A percentile compares a stretch with the other conserved stretches of the same genome.
Conservation (phyloP, 805 yeast species). For the Ogataea nitratoaversa region DNA sequence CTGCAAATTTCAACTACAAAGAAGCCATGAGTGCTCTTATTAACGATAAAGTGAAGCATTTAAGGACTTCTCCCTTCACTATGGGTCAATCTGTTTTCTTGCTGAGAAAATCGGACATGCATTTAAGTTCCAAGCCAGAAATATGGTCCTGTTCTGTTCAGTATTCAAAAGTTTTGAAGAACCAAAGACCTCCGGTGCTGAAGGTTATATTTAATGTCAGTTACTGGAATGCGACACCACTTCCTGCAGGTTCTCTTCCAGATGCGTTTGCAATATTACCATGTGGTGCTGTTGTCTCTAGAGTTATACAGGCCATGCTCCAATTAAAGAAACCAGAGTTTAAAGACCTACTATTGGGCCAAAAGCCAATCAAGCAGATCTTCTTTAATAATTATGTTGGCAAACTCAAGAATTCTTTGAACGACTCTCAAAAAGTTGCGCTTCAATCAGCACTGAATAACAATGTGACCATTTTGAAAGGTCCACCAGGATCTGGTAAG, state of each 20-base stretch:
- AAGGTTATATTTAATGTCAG: conserved; percentile 47
- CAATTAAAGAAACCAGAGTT: conserved; percentile 48
- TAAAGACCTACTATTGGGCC: conserved; percentile 34
- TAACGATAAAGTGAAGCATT: conserved; percentile 46
- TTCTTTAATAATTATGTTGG: conserved; percentile 51
- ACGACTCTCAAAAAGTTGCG: conserved; percentile 72
- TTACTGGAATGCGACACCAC: conserved; percentile 47
- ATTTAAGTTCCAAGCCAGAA: conserved; percentile 27
- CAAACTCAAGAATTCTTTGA: conserved; percentile 50
- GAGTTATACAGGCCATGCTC: conserved; percentile 66
- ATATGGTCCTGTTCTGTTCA: conserved; percentile 61
- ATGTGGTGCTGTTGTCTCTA: conserved; percentile 56
- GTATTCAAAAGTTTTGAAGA: conserved; percentile 16
- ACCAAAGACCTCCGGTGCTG: conserved; percentile 12
- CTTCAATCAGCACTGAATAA: conserved; percentile 67
- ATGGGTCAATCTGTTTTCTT: conserved; percentile 57
- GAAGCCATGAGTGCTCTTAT: conserved; percentile 46
- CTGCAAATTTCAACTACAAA: conserved; percentile 38
- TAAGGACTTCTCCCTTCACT: conserved; percentile 57
- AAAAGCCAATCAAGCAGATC: conserved; percentile 32
- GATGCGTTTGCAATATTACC: conserved; percentile 44
- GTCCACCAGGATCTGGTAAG: conserved; percentile 81
- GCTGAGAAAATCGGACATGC: conserved; percentile 40
- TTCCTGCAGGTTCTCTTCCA: conserved; percentile 26
- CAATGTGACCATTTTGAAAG: conserved; percentile 54